Percentiles rank a stretch among this genome's conserved stretches.
Evolutionary conservation across 2,329 filamentous ascomycete species (phyloP).

Genomic region (Escovopsis sp.): DNA sequence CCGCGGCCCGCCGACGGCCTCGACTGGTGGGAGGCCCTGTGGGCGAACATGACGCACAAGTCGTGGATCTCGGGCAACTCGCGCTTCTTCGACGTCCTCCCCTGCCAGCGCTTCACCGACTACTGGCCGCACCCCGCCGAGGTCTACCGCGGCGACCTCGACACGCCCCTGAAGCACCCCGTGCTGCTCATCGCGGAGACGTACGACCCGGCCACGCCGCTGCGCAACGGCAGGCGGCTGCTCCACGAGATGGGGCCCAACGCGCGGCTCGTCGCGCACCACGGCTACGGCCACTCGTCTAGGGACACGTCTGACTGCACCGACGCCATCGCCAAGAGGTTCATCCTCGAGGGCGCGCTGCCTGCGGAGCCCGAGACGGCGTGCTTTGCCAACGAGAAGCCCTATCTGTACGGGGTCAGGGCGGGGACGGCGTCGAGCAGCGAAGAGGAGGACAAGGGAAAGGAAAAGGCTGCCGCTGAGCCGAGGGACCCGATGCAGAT

Average conservation of each 20-base stretch:
- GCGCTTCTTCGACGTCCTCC: constrained; percentile 29
- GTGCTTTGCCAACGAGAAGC: constrained; percentile 33
- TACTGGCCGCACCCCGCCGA: constrained; percentile 33
- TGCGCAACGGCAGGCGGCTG: constrained; percentile 31
- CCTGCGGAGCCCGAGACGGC: constrained; percentile 27
- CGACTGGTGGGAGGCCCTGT: constrained; percentile 30
- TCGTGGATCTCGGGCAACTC: constrained; percentile 34
- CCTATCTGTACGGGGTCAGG: constrained; percentile 26
- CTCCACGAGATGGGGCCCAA: constrained; percentile 31
- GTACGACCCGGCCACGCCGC: constrained; percentile 35
- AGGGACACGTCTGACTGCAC: constrained; percentile 32
- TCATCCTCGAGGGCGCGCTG: constrained; percentile 26
- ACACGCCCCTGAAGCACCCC: constrained; percentile 27
- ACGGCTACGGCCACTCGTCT: constrained; percentile 34
- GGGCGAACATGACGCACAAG: constrained; percentile 30
- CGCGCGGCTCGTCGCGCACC: constrained; percentile 32
- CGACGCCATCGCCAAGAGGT: constrained; percentile 24
- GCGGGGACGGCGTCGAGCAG: background rate
- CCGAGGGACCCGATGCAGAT: constrained; percentile 5
- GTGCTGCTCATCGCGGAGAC: constrained; percentile 33
- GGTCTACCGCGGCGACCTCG: constrained; percentile 31
- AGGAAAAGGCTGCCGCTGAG: background rate
- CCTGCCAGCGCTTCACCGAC: constrained; percentile 29
- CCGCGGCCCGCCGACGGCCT: constrained; percentile 22
- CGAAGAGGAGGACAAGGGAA: background rate